Conservation (phyloP, 2,329 filamentous ascomycete genomes). For the Lasiodiplodia gonubiensis region DNA sequence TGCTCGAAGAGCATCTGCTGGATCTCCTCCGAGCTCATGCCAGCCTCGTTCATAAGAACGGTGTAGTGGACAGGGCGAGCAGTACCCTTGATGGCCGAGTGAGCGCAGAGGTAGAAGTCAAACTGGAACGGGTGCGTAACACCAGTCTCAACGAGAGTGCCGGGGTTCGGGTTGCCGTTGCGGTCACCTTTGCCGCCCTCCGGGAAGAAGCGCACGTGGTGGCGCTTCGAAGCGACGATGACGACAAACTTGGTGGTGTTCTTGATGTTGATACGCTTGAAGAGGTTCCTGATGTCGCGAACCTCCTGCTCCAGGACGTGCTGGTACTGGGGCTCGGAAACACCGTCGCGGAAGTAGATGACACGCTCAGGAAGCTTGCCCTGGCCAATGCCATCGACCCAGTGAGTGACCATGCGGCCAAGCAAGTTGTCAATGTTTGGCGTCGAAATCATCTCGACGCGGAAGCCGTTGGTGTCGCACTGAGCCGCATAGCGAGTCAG, state of each 20-base stretch:
- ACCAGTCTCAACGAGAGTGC: conserved; percentile 84
- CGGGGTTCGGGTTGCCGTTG: conserved; percentile 83
- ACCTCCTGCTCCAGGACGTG: conserved; percentile 84
- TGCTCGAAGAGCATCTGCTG: conserved; percentile 94
- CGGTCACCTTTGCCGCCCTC: conserved; percentile 63
- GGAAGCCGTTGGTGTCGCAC: conserved; percentile 81
- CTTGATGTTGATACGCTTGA: conserved; percentile 40
- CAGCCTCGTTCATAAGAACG: conserved; percentile 81
- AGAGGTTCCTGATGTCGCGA: conserved; percentile 63
- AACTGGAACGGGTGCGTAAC: conserved; percentile 91
- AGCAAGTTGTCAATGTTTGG: conserved; percentile 72
- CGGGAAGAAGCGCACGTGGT: conserved; percentile 93
- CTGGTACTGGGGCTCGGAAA: conserved; percentile 83
- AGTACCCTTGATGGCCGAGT: conserved; percentile 89
- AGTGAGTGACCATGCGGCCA: conserved; percentile 66
- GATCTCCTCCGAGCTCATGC: conserved; percentile 69
- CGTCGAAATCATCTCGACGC: conserved; percentile 77
- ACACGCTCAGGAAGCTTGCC: conserved; percentile 71
- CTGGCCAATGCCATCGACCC: conserved; percentile 62
- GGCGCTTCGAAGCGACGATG: conserved; percentile 88
- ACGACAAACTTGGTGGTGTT: conserved; percentile 74
- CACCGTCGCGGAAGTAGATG: conserved; percentile 92
- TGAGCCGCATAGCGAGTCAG: conserved; percentile 76
- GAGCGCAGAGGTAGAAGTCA: conserved; percentile 79
- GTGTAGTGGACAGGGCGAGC: conserved; percentile 92